A percentile compares a stretch with the other conserved stretches of the same genome.
These are phyloP conservation scores for Trametes cubensis DNA, from an alignment of 768 basidiomycete genomes.

Conservation along the genomic window DNA sequence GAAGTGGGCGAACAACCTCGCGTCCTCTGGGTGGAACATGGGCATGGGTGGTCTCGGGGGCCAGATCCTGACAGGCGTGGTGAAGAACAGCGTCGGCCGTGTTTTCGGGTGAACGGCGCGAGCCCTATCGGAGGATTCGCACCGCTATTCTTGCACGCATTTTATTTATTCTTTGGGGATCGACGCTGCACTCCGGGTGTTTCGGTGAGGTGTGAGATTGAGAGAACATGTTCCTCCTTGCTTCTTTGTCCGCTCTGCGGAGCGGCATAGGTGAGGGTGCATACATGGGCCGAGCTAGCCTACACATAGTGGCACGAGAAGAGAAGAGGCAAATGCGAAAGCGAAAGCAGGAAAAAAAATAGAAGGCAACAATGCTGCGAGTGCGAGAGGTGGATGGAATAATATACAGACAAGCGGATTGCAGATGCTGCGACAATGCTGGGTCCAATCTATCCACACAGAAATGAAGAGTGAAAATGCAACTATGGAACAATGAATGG, in stretches of 20 bases:
- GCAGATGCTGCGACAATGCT: constrained; percentile 22
- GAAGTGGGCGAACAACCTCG: constrained; percentile 80
- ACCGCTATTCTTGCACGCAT: constrained; percentile 1
- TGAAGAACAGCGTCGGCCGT: constrained; percentile 79
- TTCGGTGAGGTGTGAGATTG: background rate
- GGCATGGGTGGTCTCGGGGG: constrained; percentile 84
- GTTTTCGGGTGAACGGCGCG: constrained; percentile 56
- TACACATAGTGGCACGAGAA: constrained; percentile 12
- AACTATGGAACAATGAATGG: constrained; percentile 12
- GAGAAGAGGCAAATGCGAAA: constrained; percentile 13
- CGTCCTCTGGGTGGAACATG: constrained; percentile 69
- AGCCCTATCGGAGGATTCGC: background rate
- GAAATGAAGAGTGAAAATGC: constrained; percentile 1
- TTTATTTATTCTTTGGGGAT: constrained; percentile 1
- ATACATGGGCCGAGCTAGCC: constrained; percentile 10
- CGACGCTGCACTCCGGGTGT: no score
- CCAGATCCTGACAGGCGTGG: constrained; percentile 77
- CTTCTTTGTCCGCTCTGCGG: constrained; percentile 33
- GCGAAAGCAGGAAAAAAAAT: constrained; percentile 8
- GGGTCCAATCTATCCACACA: constrained; percentile 24
- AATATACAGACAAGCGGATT: constrained; percentile 16
- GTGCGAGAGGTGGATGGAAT: constrained; percentile 9
- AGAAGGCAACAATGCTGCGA: background rate
- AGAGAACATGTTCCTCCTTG: constrained; percentile 21
- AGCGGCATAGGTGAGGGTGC: constrained; percentile 27